Evolutionary conservation across 202 grass and related monocot species (phyloP).

Genomic region (Elaeis oleifera): DNA sequence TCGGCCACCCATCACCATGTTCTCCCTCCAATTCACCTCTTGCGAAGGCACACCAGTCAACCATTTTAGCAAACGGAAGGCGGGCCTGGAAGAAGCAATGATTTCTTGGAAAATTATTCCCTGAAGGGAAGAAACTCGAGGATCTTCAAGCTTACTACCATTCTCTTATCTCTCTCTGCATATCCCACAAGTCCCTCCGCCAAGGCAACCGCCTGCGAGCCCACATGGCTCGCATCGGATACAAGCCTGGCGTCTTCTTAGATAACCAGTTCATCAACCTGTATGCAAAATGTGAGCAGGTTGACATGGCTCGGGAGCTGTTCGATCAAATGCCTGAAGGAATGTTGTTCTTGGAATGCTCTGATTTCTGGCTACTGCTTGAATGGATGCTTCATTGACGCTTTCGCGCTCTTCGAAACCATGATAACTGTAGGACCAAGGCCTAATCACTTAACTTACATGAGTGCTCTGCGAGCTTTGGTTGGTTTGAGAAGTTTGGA

Average conservation of each 20-base stretch:
- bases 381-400: conserved; percentile 6
- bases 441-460: conserved; percentile 13
- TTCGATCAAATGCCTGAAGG: conserved; percentile 18
- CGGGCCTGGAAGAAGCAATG: not conserved
- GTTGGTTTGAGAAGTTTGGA: not conserved
- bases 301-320: conserved; percentile 8
- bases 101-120: conserved; percentile 3
- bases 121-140: not conserved
- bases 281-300: conserved; percentile 7
- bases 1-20: not conserved
- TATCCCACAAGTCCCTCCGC: conserved; percentile 7
- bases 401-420: conserved; percentile 5
- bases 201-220: conserved; percentile 7
- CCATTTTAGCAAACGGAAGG: not conserved
- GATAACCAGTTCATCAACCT: conserved; percentile 28
- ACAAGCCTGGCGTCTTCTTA: conserved; percentile 11
- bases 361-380: conserved; percentile 20
- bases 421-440: conserved; percentile 4
- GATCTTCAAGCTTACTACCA: conserved; percentile 7
- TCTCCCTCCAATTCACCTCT: not conserved
- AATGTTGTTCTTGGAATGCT: conserved; percentile 28
- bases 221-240: not conserved
- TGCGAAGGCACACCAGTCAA: too few relatives aligned
- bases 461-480: conserved; percentile 17
- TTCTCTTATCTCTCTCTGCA: conserved; percentile 23